phyloP scores from a whole-genome alignment of 2,329 filamentous ascomycete genomes.

The Pezicula radicicola region DNA sequence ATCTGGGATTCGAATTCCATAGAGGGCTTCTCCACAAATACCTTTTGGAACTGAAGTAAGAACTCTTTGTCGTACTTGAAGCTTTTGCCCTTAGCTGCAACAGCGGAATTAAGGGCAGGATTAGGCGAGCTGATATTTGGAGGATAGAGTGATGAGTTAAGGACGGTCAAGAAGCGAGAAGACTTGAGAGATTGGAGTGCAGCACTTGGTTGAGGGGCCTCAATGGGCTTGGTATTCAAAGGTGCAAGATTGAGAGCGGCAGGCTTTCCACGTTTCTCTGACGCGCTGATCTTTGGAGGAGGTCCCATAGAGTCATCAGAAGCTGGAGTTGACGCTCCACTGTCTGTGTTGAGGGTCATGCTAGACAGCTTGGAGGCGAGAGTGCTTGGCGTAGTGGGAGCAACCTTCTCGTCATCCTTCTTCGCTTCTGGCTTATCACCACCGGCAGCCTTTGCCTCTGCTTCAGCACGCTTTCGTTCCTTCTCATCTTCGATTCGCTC shows the following conservation, averaged over 20 bases:
- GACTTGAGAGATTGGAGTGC: conserved; percentile 92
- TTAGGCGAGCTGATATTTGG: conserved; percentile 84
- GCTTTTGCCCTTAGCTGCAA: conserved; percentile 73
- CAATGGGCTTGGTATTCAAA: conserved; percentile 79
- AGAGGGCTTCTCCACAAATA: conserved; percentile 96
- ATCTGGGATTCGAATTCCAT: conserved; percentile 90
- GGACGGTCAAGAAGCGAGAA: conserved; percentile 79
- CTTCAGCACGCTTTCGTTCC: conserved; percentile 54
- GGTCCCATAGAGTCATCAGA: conserved; percentile 42
- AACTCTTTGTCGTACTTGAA: conserved; percentile 97
- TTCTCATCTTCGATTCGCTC: conserved; percentile 70
- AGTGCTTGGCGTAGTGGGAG: conserved; percentile 25
- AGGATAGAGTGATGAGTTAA: conserved; percentile 79
- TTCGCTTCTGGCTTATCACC: conserved; percentile 14
- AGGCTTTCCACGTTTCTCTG: conserved; percentile 72
- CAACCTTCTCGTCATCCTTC: conserved; percentile 20
- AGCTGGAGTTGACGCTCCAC: conserved; percentile 36
- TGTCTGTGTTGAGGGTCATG: conserved; percentile 44
- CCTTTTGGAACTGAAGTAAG: conserved; percentile 90
- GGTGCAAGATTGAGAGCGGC: conserved; percentile 81
- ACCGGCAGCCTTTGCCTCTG: conserved; percentile 32
- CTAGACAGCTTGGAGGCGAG: conserved; percentile 45
- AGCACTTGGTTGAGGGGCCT: conserved; percentile 89
- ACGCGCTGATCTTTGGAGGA: conserved; percentile 51
- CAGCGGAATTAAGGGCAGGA: conserved; percentile 80